A percentile compares a stretch with the other conserved stretches of the same genome.
Conservation (phyloP, 768 basidiomycete genomes). For the Hemileccinum impolitum region DNA sequence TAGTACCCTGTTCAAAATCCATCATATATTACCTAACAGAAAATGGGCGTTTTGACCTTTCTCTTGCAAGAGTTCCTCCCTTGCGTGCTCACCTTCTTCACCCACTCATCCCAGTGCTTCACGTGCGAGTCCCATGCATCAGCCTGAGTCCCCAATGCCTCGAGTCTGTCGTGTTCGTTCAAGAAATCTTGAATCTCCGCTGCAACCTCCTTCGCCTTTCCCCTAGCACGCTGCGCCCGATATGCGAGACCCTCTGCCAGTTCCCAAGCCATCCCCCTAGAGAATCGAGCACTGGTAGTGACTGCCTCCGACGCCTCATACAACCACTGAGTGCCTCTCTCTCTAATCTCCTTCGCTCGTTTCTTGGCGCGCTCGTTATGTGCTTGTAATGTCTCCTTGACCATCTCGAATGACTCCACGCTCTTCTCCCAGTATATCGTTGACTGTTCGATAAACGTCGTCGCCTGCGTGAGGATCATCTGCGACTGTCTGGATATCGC, state of each 20-base stretch:
- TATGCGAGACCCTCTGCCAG: constrained; percentile 35
- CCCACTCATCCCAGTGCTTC: constrained; percentile 21
- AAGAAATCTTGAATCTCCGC: constrained; percentile 28
- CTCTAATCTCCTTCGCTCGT: constrained; percentile 51
- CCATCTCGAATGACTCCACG: constrained; percentile 35
- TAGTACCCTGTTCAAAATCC: background rate
- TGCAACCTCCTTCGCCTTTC: constrained; percentile 43
- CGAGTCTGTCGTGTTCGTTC: constrained; percentile 20
- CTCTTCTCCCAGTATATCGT: constrained; percentile 32
- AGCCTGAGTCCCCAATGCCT: constrained; percentile 11
- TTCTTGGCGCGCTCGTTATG: constrained; percentile 51
- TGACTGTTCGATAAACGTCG: constrained; percentile 43
- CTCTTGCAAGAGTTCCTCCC: constrained; percentile 13
- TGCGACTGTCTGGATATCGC: constrained; percentile 47
- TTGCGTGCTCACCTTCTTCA: constrained; percentile 3
- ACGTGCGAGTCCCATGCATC: constrained; percentile 16
- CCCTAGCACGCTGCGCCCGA: constrained; percentile 43
- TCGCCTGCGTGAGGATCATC: constrained; percentile 30
- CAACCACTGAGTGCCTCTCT: constrained; percentile 46
- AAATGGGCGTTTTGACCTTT: constrained; percentile 8
- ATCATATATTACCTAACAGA: constrained; percentile 12
- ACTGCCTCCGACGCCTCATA: constrained; percentile 42
- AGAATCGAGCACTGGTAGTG: constrained; percentile 38
- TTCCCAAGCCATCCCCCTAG: constrained; percentile 41
- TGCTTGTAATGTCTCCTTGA: constrained; percentile 41